phyloP scores from a whole-genome alignment of 164 flowering plant genomes.

The Saururus chinensis region DNA sequence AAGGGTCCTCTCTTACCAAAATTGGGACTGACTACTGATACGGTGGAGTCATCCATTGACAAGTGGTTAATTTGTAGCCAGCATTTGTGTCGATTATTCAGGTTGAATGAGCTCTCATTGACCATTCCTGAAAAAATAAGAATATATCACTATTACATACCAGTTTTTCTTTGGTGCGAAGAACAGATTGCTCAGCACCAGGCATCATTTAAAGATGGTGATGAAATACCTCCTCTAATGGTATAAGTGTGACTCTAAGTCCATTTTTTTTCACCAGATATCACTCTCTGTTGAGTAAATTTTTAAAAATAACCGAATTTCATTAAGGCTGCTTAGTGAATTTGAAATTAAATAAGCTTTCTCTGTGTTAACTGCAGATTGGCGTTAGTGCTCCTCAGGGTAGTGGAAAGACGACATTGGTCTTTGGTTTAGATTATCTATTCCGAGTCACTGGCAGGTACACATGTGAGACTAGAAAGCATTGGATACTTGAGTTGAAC shows the following conservation, averaged over 20 bases:
- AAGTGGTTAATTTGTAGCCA: constrained; percentile 65
- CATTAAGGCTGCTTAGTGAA: neutral
- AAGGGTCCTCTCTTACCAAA: constrained; percentile 65
- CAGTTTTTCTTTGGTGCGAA: constrained; percentile 93
- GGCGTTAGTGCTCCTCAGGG: constrained; percentile 99
- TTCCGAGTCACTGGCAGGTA: constrained; percentile 64
- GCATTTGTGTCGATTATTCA: constrained; percentile 52
- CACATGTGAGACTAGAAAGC: neutral
- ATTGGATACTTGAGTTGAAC: neutral
- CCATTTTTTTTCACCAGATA: neutral
- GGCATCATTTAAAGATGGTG: constrained; percentile 54
- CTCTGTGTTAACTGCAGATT: constrained; percentile 41
- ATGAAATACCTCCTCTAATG: constrained; percentile 85
- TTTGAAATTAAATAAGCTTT: neutral
- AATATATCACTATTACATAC: constrained; percentile 83
- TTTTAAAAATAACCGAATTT: neutral
- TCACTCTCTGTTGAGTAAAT: neutral
- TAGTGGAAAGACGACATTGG: constrained; percentile 97
- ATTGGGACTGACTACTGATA: constrained; percentile 45
- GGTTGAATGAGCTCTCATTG: constrained; percentile 52
- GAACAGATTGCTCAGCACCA: constrained; percentile 64
- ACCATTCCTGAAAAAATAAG: constrained; percentile 61
- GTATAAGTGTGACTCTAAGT: constrained; percentile 21
- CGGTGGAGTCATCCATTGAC: constrained; percentile 57
- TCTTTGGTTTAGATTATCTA: constrained; percentile 76